Percentiles rank a stretch among this genome's conserved stretches.
These are phyloP conservation scores for Microbotryum violaceum DNA, from an alignment of 1,284 basidiomycete genomes.

Conservation along the genomic window DNA sequence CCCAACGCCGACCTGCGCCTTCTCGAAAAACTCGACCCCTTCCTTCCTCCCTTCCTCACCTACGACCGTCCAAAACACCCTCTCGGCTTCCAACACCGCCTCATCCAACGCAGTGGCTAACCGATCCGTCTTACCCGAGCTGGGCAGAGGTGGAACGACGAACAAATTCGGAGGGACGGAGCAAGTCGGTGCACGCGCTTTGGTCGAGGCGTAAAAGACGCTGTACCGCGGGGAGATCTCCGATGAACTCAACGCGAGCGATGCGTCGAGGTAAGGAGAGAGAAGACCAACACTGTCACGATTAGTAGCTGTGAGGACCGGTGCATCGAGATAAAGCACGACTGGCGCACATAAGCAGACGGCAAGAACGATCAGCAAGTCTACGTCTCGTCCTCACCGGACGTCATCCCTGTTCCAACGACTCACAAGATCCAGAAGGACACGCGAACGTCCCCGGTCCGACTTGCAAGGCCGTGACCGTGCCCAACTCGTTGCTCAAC, in stretches of 20 bases:
- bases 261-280: background rate
- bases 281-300: background rate
- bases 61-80: conserved; percentile 54
- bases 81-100: conserved; percentile 54
- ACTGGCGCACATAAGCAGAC: conserved; percentile 32
- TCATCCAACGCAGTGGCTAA: conserved; percentile 52
- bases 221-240: conserved; percentile 48
- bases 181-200: conserved; percentile 19
- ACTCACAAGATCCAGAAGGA: conserved; percentile 71
- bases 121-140: conserved; percentile 12
- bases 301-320: conserved; percentile 10
- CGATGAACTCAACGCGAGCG: background rate
- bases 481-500: conserved; percentile 48
- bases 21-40: conserved; percentile 25
- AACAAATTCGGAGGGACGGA: conserved; percentile 38
- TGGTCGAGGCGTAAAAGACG: conserved; percentile 43
- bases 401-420: background rate
- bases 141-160: conserved; percentile 40
- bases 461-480: conserved; percentile 64
- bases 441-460: conserved; percentile 79
- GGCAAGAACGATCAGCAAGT: conserved; percentile 16
- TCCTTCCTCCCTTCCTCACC: conserved; percentile 28
- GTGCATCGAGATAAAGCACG: conserved; percentile 42
- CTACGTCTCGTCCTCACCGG: conserved; percentile 3
- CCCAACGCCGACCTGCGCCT: conserved; percentile 5